Percentiles rank a stretch among this genome's conserved stretches.
These are phyloP conservation scores for Mycena haematopus DNA, from an alignment of 768 basidiomycete species.

Conservation along the genomic window DNA sequence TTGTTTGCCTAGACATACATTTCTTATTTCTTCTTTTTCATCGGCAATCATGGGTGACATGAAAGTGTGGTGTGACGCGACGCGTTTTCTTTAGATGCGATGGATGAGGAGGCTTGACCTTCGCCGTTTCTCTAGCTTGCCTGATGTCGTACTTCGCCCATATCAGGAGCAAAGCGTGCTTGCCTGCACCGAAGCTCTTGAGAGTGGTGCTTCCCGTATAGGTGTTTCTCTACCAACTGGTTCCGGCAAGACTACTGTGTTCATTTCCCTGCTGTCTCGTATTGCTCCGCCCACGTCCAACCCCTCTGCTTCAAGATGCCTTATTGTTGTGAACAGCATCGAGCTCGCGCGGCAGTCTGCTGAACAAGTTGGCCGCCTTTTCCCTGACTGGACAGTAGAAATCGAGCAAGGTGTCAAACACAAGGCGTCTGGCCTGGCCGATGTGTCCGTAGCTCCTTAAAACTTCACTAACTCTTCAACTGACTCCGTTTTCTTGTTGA, in stretches of 20 bases:
- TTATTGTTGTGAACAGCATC: slow-evolving; percentile 89
- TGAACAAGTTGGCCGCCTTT: slow-evolving; percentile 65
- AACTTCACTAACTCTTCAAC: neutral
- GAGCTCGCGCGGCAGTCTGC: slow-evolving; percentile 92
- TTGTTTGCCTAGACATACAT: slow-evolving; percentile 26
- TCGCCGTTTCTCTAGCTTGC: slow-evolving; percentile 31
- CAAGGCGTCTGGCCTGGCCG: slow-evolving; percentile 78
- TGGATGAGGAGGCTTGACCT: neutral
- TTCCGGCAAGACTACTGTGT: slow-evolving; percentile 90
- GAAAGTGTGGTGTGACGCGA: neutral
- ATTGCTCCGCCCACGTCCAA: slow-evolving; percentile 53
- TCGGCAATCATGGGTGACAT: neutral
- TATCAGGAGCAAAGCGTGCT: slow-evolving; percentile 86
- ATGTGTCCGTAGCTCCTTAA: slow-evolving; percentile 64
- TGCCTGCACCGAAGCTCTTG: slow-evolving; percentile 76
- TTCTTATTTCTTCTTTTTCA: slow-evolving; percentile 2
- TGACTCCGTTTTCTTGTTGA: neutral
- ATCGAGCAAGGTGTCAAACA: slow-evolving; percentile 88
- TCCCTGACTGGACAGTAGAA: slow-evolving; percentile 82
- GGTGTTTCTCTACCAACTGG: slow-evolving; percentile 89
- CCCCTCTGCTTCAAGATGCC: slow-evolving; percentile 57
- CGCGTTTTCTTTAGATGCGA: slow-evolving; percentile 9
- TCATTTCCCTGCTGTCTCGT: slow-evolving; percentile 79
- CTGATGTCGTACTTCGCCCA: slow-evolving; percentile 65
- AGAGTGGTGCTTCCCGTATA: slow-evolving; percentile 71